Evolutionary conservation across 176 grass and related monocot genomes (phyloP).

Genomic region (Rhynchospora breviuscula): DNA sequence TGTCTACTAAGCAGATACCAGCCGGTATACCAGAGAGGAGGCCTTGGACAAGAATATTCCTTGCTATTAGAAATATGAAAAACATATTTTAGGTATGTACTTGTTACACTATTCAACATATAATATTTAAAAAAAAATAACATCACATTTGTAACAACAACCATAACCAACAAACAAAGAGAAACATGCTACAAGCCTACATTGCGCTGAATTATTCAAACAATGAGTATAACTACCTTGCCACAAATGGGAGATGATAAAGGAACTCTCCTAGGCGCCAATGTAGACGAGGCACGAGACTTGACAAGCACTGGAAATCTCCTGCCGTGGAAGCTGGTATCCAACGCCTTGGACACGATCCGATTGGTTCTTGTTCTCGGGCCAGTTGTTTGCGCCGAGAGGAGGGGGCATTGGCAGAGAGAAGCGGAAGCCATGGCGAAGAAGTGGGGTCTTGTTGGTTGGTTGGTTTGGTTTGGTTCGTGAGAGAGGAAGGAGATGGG

Average conservation of each 20-base stretch:
- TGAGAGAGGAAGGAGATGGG: neutral
- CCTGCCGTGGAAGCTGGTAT: neutral
- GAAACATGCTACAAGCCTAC: neutral
- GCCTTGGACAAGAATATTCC: constrained; percentile 1
- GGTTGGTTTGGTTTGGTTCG: neutral
- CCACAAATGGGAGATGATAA: constrained; percentile 6
- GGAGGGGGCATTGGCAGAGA: neutral
- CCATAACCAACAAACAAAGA: neutral
- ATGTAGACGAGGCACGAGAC: neutral
- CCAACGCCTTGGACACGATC: neutral
- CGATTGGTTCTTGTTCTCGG: neutral
- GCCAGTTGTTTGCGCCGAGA: neutral
- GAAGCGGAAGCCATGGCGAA: constrained; percentile 15
- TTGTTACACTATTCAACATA: neutral
- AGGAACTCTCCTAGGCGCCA: neutral
- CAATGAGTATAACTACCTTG: neutral
- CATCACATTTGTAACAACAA: neutral
- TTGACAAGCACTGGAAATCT: constrained; percentile 1
- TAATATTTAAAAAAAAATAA: neutral
- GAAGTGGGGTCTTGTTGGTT: neutral
- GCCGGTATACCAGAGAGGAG: neutral
- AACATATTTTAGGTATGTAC: neutral
- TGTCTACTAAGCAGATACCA: neutral
- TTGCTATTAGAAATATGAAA: neutral
- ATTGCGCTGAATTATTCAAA: neutral